A percentile compares a stretch with the other conserved stretches of the same genome.
Evolutionary conservation across 2,329 filamentous ascomycete species (phyloP).

Genomic region (Aspergillus sp.): DNA sequence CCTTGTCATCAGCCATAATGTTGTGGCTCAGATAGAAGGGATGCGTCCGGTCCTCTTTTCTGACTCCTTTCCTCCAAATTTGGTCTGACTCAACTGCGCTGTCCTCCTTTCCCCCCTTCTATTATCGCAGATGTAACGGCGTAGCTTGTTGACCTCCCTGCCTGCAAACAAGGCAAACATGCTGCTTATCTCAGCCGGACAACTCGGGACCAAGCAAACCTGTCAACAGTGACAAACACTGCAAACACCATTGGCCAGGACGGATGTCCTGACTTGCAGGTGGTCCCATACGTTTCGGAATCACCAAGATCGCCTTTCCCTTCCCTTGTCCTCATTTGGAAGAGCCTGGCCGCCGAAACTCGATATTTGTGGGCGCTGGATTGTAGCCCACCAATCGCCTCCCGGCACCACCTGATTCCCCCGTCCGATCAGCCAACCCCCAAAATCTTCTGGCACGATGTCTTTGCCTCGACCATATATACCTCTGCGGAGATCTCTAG

Average conservation of each 20-base stretch:
- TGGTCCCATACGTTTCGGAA: constrained; percentile 20
- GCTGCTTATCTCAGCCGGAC: background rate
- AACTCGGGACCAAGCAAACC: too few relatives aligned
- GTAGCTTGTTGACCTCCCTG: background rate
- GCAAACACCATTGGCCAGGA: constrained; percentile 9
- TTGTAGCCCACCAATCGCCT: background rate
- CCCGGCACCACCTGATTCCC: constrained; percentile 17
- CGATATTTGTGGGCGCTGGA: background rate
- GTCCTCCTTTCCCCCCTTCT: too few relatives aligned
- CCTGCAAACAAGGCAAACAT: constrained; percentile 6
- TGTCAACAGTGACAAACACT: constrained; percentile 3
- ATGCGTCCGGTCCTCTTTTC: background rate
- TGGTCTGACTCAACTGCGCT: background rate
- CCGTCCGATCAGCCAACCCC: constrained; percentile 15
- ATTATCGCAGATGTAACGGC: too few relatives aligned
- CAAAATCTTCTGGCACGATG: constrained; percentile 25
- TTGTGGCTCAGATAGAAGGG: background rate
- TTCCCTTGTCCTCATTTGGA: background rate
- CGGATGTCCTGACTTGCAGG: constrained; percentile 7
- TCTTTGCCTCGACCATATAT: constrained; percentile 32
- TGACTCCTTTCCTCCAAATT: background rate
- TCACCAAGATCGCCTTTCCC: background rate
- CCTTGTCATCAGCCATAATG: background rate
- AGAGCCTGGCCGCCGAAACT: background rate
- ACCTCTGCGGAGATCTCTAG: constrained; percentile 35